phyloP scores from a whole-genome alignment of 805 yeast genomes.

The Danielia oregonensis region DNA sequence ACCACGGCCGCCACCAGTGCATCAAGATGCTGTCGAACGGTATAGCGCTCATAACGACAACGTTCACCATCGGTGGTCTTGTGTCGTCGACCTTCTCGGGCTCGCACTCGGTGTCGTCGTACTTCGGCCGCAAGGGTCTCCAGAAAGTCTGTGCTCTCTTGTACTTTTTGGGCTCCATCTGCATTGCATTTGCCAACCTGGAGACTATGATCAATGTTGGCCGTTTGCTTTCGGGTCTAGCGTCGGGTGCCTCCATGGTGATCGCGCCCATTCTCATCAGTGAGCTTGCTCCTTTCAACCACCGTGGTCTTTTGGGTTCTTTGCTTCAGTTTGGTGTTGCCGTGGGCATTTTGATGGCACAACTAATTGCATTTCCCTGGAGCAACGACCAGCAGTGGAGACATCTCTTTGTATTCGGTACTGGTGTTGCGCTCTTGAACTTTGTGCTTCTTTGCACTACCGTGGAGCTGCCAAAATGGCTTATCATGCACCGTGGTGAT shows the following conservation, averaged over 20 bases:
- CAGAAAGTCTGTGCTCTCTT: slow-evolving; percentile 16
- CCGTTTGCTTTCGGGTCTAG: slow-evolving; percentile 33
- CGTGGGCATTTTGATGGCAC: slow-evolving; percentile 34
- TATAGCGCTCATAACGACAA: slow-evolving; percentile 28
- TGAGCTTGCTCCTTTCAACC: slow-evolving; percentile 37
- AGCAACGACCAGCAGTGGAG: slow-evolving; percentile 39
- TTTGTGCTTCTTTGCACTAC: slow-evolving; percentile 30
- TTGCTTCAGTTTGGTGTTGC: slow-evolving; percentile 38
- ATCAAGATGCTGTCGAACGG: slow-evolving; percentile 23
- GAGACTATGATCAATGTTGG: slow-evolving; percentile 23
- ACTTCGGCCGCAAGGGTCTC: slow-evolving; percentile 23
- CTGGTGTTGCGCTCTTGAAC: slow-evolving; percentile 23
- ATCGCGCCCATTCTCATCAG: slow-evolving; percentile 39
- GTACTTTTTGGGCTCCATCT: slow-evolving; percentile 25
- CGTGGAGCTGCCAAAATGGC: slow-evolving; percentile 42
- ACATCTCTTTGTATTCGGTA: slow-evolving; percentile 25
- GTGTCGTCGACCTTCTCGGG: slow-evolving; percentile 28
- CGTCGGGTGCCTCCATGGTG: slow-evolving; percentile 38
- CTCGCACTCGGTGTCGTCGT: slow-evolving; percentile 18
- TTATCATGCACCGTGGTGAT: slow-evolving; percentile 29
- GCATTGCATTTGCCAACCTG: slow-evolving; percentile 24
- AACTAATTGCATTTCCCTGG: slow-evolving; percentile 29
- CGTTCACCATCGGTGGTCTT: slow-evolving; percentile 37
- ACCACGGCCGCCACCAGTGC: slow-evolving; percentile 22
- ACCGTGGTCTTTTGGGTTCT: slow-evolving; percentile 40